A percentile compares a stretch with the other conserved stretches of the same genome.
phyloP scores from a whole-genome alignment of 2,329 filamentous ascomycete species.

The Fusarium anthophilum region DNA sequence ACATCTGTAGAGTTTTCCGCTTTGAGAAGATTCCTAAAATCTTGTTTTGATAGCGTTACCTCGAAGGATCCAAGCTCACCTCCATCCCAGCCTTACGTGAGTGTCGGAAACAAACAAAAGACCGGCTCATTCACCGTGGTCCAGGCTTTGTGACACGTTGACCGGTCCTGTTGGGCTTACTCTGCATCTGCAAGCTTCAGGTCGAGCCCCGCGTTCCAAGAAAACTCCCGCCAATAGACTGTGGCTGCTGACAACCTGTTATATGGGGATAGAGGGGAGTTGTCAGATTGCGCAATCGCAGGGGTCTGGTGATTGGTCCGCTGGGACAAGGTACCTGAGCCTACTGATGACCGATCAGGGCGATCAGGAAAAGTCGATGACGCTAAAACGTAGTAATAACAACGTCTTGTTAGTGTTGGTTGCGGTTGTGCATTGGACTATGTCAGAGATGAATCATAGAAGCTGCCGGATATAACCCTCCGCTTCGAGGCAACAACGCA shows the following conservation, averaged over 20 bases:
- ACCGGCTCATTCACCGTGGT: not conserved
- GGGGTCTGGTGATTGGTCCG: not conserved
- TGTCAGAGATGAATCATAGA: not conserved
- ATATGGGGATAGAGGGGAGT: not conserved
- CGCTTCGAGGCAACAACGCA: not conserved
- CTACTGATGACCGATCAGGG: not conserved
- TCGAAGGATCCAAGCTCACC: not conserved
- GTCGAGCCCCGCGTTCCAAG: not conserved
- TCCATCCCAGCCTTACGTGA: not conserved
- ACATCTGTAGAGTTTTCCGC: not conserved
- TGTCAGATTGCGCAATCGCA: not conserved
- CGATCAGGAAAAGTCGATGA: not conserved
- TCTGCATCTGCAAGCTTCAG: constrained; percentile 3
- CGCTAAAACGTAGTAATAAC: not conserved
- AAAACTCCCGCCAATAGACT: not conserved
- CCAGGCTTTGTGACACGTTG: not conserved
- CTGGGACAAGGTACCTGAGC: not conserved
- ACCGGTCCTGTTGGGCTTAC: constrained; percentile 16
- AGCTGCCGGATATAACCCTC: not conserved
- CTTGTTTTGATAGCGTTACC: not conserved
- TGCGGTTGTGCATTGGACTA: not conserved
- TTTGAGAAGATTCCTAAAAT: not conserved
- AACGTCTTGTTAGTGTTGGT: not conserved
- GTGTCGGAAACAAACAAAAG: not conserved
- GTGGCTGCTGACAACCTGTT: not conserved